These are phyloP conservation scores for Cordyceps fumosorosea DNA, from an alignment of 2,329 filamentous ascomycete species.

Conservation along the genomic window DNA sequence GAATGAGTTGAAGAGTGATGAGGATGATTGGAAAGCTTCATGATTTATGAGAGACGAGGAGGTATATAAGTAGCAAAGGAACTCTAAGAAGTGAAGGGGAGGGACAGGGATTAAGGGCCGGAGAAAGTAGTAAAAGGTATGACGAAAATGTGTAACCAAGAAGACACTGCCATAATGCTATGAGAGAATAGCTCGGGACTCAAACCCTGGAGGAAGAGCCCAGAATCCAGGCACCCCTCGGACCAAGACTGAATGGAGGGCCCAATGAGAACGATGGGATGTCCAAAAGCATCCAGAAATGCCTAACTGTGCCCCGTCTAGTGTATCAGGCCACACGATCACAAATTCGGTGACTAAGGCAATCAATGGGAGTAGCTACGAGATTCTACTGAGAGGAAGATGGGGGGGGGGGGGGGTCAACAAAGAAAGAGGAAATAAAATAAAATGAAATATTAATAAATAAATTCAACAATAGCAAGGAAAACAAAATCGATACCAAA, in stretches of 20 bases:
- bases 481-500: neutral
- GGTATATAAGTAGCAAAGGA: neutral
- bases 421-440: neutral
- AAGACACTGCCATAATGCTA: neutral
- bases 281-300: neutral
- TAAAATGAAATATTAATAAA: neutral
- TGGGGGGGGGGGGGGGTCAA: neutral
- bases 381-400: neutral
- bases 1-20: neutral
- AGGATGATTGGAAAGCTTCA: neutral
- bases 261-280: neutral
- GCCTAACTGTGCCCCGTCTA: neutral
- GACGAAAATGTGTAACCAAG: neutral
- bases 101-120: neutral
- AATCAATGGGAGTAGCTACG: neutral
- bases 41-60: neutral
- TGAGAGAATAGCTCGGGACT: neutral
- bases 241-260: neutral
- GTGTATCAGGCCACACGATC: conserved; percentile 4
- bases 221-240: neutral
- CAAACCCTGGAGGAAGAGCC: neutral
- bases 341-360: conserved; percentile 2
- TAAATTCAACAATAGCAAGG: neutral
- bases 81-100: neutral
- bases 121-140: neutral